Evolutionary conservation across 805 yeast genomes (phyloP), one percentile per base, ranked within the genome.

Genomic region (Ogataea methanolica): DNA sequence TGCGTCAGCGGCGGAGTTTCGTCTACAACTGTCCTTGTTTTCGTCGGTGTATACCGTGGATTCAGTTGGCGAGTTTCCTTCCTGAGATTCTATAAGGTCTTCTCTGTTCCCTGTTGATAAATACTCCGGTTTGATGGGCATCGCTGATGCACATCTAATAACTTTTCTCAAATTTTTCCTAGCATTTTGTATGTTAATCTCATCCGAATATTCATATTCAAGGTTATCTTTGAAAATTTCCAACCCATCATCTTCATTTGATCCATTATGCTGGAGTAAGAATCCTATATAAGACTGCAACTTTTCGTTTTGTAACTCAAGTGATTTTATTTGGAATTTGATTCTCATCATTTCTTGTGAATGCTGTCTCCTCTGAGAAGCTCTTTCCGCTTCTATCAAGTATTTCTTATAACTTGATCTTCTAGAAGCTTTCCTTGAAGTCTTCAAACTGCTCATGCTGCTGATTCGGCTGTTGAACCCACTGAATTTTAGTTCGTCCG

Each of bases 231-330:
- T 57, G 45, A 45, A 54, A 29, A 48, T 43, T 12, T 46, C 38
- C 16, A 45, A 33, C 12, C 46, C 43, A 41, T 70, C 61, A 49
- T 71, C 61, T 62, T 42, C 50, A 19, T 47, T 47, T 16, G 38
- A 41, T 8, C 53, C 51, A 16, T 51, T 69, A 52, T 76, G 74
- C 55, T 79, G 83, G 42, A 77, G 63, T 50, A 78, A 74, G 51
- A 77, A 79, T 9, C 83, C 83, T 59, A 79, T 79, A 56, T 77
- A 79, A 35, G 82, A 76, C 47, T 76, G 67, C 35, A 79, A 65
- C 56, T 79, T 78, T 47, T 79, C 84, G 58, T 78, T 78, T 56
- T 79, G 82, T 45, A 78, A 60, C 52, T 74, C 72, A 50, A 79
- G 62, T 9, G 82, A 76, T 57, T 75, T 78, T 43, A 78, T 63